Evolutionary conservation across 2,329 filamentous ascomycete species (phyloP), one percentile per base, ranked within the genome.

Genomic region (Pestalotiopsis sp.): DNA sequence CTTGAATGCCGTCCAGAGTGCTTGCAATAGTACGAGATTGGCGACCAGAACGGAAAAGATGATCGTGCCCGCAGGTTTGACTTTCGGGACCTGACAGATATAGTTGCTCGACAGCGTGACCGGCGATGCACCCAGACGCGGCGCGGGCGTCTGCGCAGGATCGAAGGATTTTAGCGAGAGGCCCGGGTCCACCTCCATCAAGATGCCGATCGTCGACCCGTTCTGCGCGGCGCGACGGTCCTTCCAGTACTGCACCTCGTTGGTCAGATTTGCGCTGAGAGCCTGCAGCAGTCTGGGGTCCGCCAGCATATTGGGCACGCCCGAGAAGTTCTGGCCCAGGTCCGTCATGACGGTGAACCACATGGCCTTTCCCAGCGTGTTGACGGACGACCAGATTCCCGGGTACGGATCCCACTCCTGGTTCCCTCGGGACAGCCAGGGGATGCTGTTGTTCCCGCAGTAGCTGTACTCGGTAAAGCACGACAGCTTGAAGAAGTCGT

Each of bases 331-430:
- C 13, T 66, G 66, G 5, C 71, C 71, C 12, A 72, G 68, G 13
- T 71, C 71, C 11, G 71, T 70, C 70, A 72, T 66, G 31, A 66
- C 63, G 9, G 68, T 68, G 60, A 71, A 71, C 66, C 65, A 72
- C 66, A 70, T 71, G 23, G 71, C 68, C 60, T 71, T 72, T 23
- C 68, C 70, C 2, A 72, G 59, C 9, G 62, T 25, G 25, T 70
- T 60, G 0, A 70, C 45, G 1, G 63, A n/a, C 7, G 25, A 12
- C 70, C 71, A 72, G 13, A 72, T 72, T 12, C 17, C 61, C 13
- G 71, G 62, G 17, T 68, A 68, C 3, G 67, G 69, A 41, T 61
- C 63, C 20, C 38, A 38, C 7, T 45, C 5, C 31, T 59, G 63
- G 5, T 56, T 56, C 11, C 68, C 68, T 23, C 56, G 5, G 1